A percentile compares a stretch with the other conserved stretches of the same genome.
Evolutionary conservation across 208 protist genomes (phyloP).

Genomic region (Trypanosomatidae sp.): DNA sequence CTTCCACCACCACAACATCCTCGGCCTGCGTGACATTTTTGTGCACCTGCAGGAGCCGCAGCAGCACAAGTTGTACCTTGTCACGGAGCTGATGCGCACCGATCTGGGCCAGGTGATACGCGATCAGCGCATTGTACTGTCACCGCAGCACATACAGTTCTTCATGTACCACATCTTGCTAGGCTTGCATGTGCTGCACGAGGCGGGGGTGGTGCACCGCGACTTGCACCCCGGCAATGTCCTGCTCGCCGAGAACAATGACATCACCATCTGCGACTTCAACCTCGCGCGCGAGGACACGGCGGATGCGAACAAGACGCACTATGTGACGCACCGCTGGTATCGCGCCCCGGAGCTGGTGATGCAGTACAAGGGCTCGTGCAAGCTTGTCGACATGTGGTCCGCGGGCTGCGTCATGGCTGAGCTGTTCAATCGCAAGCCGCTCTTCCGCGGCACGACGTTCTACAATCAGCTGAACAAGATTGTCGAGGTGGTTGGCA

Average conservation of each 20-base stretch:
- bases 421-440: constrained; percentile 85
- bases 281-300: constrained; percentile 91
- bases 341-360: constrained; percentile 97
- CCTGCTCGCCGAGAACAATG: constrained; percentile 86
- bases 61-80: constrained; percentile 93
- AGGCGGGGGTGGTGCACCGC: constrained; percentile 84
- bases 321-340: constrained; percentile 94
- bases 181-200: constrained; percentile 89
- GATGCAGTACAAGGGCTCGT: constrained; percentile 91
- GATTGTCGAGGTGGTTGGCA: constrained; percentile 87
- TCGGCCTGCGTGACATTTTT: constrained; percentile 91
- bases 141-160: constrained; percentile 91
- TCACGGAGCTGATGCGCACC: constrained; percentile 94
- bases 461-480: constrained; percentile 91
- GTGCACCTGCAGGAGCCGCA: constrained; percentile 70
- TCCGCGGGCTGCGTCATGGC: constrained; percentile 86
- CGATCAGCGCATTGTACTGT: constrained; percentile 91
- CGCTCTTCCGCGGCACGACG: constrained; percentile 82
- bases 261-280: constrained; percentile 94
- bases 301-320: constrained; percentile 77
- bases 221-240: constrained; percentile 87
- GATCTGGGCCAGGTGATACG: constrained; percentile 91
- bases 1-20: constrained; percentile 94
- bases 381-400: constrained; percentile 84
- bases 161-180: constrained; percentile 95